Conservation (phyloP, 345 rosid genomes). For the Eucalyptus sp. region DNA sequence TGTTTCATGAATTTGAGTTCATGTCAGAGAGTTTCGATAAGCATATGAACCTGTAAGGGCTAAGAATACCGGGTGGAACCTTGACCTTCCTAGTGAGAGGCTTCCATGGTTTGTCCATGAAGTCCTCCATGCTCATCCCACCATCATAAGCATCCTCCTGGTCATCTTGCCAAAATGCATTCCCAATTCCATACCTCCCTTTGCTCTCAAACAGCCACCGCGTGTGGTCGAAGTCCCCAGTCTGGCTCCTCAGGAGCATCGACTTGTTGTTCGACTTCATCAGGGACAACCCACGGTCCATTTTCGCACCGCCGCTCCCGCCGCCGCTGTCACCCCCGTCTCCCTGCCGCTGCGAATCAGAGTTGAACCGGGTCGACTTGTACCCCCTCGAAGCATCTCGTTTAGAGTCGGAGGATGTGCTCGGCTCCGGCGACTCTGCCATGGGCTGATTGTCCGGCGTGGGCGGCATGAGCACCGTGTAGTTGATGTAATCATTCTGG, state of each 20-base stretch:
- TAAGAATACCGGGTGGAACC: constrained; percentile 51
- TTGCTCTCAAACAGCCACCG: constrained; percentile 87
- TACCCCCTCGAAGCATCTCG: background rate
- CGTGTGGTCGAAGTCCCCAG: constrained; percentile 89
- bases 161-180: constrained; percentile 64
- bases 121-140: constrained; percentile 68
- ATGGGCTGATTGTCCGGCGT: constrained; percentile 93
- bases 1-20: background rate
- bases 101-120: constrained; percentile 97
- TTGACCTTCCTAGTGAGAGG: constrained; percentile 74
- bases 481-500: constrained; percentile 71
- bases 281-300: constrained; percentile 65
- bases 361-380: constrained; percentile 5
- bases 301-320: constrained; percentile 8
- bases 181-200: constrained; percentile 68
- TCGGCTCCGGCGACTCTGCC: constrained; percentile 20
- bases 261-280: constrained; percentile 65
- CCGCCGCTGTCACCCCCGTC: background rate
- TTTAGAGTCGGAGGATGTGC: constrained; percentile 4
- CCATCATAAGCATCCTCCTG: constrained; percentile 25
- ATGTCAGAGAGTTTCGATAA: background rate
- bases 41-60: constrained; percentile 60
- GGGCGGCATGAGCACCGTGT: constrained; percentile 91
- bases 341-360: constrained; percentile 2
- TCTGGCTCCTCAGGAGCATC: constrained; percentile 80